Percentiles rank a stretch among this genome's conserved stretches.
These are phyloP conservation scores for Candida sanyaensis DNA, from an alignment of 1,139 yeast genomes.

Conservation along the genomic window DNA sequence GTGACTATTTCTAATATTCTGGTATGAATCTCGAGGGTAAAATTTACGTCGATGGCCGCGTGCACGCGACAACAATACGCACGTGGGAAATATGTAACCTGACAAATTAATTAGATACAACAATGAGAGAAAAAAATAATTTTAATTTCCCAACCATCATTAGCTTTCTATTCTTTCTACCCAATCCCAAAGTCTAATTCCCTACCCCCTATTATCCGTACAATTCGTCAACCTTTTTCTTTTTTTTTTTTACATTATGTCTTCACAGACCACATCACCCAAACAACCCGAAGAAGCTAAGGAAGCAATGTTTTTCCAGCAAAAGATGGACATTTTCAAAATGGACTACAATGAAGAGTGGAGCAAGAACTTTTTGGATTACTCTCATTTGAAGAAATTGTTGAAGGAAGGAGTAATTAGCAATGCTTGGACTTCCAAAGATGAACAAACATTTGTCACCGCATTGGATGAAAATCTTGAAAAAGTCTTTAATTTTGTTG, in stretches of 20 bases:
- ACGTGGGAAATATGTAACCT: neutral
- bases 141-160: neutral
- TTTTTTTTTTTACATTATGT: neutral
- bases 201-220: too few relatives aligned
- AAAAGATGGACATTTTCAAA: slow-evolving; percentile 1
- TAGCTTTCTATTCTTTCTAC: too few relatives aligned
- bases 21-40: neutral
- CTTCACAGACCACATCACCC: neutral
- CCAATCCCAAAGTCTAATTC: too few relatives aligned
- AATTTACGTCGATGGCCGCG: neutral
- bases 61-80: neutral
- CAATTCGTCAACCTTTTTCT: neutral
- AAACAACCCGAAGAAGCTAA: neutral
- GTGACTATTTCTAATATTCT: neutral
- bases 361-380: slow-evolving; percentile 22
- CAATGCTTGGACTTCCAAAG: slow-evolving; percentile 71
- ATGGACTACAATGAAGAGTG: slow-evolving; percentile 1
- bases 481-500: slow-evolving; percentile 89
- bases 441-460: slow-evolving; percentile 80
- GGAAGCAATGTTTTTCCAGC: neutral
- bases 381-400: slow-evolving; percentile 75
- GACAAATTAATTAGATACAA: neutral
- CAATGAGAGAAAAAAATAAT: neutral
- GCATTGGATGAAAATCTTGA: slow-evolving; percentile 85
- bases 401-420: slow-evolving; percentile 75